Evolutionary conservation across 495 filamentous ascomycete genomes (phyloP).

Genomic region (Zalerion maritima): DNA sequence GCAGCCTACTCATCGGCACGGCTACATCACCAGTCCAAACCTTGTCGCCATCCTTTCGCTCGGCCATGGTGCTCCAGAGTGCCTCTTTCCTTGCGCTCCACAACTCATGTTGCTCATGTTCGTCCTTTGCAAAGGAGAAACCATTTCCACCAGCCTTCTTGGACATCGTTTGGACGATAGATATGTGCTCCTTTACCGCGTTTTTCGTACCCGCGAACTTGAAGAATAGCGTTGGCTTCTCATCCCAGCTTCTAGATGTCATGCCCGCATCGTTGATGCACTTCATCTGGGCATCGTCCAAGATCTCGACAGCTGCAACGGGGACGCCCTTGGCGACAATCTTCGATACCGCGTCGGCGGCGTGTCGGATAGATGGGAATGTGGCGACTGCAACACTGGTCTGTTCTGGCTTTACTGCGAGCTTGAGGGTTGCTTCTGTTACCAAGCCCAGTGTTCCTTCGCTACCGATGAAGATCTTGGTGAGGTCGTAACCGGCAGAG

Average conservation of each 20-base stretch:
- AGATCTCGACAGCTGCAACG: slow-evolving; percentile 77
- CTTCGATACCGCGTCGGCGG: slow-evolving; percentile 65
- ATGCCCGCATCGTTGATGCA: slow-evolving; percentile 72
- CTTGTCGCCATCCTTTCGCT: slow-evolving; percentile 40
- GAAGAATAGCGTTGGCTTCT: slow-evolving; percentile 83
- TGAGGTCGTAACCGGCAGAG: slow-evolving; percentile 78
- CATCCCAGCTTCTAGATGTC: slow-evolving; percentile 58
- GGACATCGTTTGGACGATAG: slow-evolving; percentile 53
- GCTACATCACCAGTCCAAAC: slow-evolving; percentile 81
- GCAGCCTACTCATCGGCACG: slow-evolving; percentile 57
- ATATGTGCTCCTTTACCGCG: slow-evolving; percentile 72
- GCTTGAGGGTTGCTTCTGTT: slow-evolving; percentile 73
- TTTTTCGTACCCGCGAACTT: slow-evolving; percentile 71
- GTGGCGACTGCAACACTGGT: slow-evolving; percentile 74
- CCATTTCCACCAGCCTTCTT: slow-evolving; percentile 42
- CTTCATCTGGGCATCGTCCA: slow-evolving; percentile 90
- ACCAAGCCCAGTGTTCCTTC: slow-evolving; percentile 86
- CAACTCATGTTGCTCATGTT: slow-evolving; percentile 56
- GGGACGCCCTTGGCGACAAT: slow-evolving; percentile 70
- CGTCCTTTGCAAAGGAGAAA: slow-evolving; percentile 67
- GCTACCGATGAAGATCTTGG: slow-evolving; percentile 73
- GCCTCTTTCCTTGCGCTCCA: slow-evolving; percentile 85
- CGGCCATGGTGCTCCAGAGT: slow-evolving; percentile 58
- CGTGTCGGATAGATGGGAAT: slow-evolving; percentile 63
- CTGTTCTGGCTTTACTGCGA: slow-evolving; percentile 61